phyloP scores from a whole-genome alignment of 2,329 filamentous ascomycete species.

The Tolypocladium cylindrosporum region DNA sequence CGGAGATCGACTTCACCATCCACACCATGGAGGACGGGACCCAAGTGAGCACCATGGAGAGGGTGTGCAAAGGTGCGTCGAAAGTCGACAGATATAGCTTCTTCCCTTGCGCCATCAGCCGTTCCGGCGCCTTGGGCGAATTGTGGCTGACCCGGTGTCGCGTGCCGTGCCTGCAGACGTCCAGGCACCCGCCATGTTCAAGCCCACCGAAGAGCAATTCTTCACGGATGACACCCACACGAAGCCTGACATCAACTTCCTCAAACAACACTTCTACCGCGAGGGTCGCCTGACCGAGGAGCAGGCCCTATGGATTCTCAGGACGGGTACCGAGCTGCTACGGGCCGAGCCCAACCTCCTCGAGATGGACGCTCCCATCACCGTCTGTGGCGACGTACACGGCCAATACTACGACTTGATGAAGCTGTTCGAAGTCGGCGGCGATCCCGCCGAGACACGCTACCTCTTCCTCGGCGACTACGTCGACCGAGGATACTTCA shows the following conservation, averaged over 20 bases:
- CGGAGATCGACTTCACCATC: slow-evolving; percentile 97
- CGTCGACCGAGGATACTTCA: slow-evolving; percentile 96
- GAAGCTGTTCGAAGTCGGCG: slow-evolving; percentile 98
- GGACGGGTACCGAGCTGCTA: slow-evolving; percentile 76
- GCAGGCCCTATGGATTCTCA: slow-evolving; percentile 92
- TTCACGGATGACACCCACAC: slow-evolving; percentile 74
- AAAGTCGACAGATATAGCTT: neutral
- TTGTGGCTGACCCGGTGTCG: slow-evolving; percentile 6
- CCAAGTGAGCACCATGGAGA: slow-evolving; percentile 89
- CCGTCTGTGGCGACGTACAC: slow-evolving; percentile 95
- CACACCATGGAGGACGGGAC: slow-evolving; percentile 97
- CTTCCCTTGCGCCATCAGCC: neutral
- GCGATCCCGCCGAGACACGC: slow-evolving; percentile 88
- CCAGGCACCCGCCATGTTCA: slow-evolving; percentile 89
- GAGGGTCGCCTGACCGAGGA: slow-evolving; percentile 96
- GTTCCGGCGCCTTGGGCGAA: neutral
- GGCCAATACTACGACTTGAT: slow-evolving; percentile 99
- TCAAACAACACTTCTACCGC: slow-evolving; percentile 97
- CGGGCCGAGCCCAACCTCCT: slow-evolving; percentile 87
- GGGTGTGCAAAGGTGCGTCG: slow-evolving; percentile 89
- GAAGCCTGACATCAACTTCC: slow-evolving; percentile 86
- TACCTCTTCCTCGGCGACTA: slow-evolving; percentile 98
- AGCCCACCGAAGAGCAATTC: slow-evolving; percentile 90
- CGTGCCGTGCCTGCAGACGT: slow-evolving; percentile 56
- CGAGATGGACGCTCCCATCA: slow-evolving; percentile 99